These are phyloP conservation scores for Dovyalis caffra DNA, from an alignment of 345 rosid species.

Conservation along the genomic window DNA sequence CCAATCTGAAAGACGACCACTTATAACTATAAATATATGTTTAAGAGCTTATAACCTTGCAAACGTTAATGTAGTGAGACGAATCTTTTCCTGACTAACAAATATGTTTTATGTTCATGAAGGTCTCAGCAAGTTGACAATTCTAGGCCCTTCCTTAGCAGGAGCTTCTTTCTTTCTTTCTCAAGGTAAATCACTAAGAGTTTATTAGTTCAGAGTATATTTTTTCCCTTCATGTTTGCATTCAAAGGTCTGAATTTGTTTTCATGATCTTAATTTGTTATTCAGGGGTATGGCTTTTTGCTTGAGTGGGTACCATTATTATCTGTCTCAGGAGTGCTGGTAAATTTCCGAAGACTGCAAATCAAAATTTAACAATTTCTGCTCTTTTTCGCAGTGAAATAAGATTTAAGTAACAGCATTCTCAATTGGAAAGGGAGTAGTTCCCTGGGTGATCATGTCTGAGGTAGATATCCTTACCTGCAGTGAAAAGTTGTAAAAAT, in stretches of 20 bases:
- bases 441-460: conserved; percentile 93
- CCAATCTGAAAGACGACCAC: conserved; percentile 77
- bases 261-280: conserved; percentile 1
- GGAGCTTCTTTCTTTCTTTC: conserved; percentile 77
- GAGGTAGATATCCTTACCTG: conserved; percentile 80
- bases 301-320: conserved; percentile 60
- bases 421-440: conserved; percentile 90
- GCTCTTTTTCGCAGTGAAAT: background rate
- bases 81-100: background rate
- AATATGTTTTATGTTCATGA: conserved; percentile 4
- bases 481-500: no score
- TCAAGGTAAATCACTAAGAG: conserved; percentile 44
- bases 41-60: background rate
- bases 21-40: conserved; percentile 59
- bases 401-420: conserved; percentile 64
- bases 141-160: conserved; percentile 65
- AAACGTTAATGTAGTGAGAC: background rate
- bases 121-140: conserved; percentile 73
- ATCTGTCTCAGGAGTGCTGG: conserved; percentile 79
- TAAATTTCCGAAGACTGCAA: conserved; percentile 36
- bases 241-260: conserved; percentile 12
- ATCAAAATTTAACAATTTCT: background rate
- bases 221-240: background rate
- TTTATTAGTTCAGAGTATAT: background rate
- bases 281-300: conserved; percentile 53